phyloP scores from a whole-genome alignment of 2,329 filamentous ascomycete species.

The Nemania sp. region DNA sequence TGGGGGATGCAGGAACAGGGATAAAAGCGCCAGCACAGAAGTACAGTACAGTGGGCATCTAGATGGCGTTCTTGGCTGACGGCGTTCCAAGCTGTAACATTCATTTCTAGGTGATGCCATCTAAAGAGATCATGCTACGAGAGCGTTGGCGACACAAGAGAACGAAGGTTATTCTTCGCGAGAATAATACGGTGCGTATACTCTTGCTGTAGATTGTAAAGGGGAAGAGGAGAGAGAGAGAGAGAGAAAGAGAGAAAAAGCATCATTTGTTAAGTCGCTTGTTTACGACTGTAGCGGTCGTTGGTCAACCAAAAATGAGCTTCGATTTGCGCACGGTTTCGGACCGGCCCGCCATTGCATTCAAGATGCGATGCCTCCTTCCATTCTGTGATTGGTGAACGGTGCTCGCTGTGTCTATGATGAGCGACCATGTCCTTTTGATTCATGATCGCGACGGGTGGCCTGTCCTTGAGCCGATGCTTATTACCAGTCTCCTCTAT shows the following conservation, averaged over 20 bases:
- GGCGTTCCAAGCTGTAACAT: too few species aligned
- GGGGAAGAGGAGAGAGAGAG: too few species aligned
- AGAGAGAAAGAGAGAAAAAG: too few species aligned
- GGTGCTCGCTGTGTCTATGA: slow-evolving; percentile 6
- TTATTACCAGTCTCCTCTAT: neutral
- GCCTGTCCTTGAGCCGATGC: slow-evolving; percentile 9
- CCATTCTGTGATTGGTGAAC: slow-evolving; percentile 23
- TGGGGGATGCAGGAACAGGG: slow-evolving; percentile 25
- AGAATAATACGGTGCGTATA: too few species aligned
- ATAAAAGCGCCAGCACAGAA: slow-evolving; percentile 1
- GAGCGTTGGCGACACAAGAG: too few species aligned
- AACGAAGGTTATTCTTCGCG: neutral
- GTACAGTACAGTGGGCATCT: neutral
- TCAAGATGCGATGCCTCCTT: neutral
- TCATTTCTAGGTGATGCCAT: too few species aligned
- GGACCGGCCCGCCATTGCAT: slow-evolving; percentile 7
- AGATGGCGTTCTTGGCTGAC: neutral
- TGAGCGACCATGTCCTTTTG: neutral
- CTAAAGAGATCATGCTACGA: too few species aligned
- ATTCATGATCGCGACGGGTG: neutral
- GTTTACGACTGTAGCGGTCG: neutral
- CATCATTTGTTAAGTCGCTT: neutral
- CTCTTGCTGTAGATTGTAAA: too few species aligned
- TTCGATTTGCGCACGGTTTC: slow-evolving; percentile 2
- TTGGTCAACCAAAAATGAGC: slow-evolving; percentile 6